A percentile compares a stretch with the other conserved stretches of the same genome.
Conservation (phyloP, 2,329 filamentous ascomycete species). For the Pyrenophora graminea region DNA sequence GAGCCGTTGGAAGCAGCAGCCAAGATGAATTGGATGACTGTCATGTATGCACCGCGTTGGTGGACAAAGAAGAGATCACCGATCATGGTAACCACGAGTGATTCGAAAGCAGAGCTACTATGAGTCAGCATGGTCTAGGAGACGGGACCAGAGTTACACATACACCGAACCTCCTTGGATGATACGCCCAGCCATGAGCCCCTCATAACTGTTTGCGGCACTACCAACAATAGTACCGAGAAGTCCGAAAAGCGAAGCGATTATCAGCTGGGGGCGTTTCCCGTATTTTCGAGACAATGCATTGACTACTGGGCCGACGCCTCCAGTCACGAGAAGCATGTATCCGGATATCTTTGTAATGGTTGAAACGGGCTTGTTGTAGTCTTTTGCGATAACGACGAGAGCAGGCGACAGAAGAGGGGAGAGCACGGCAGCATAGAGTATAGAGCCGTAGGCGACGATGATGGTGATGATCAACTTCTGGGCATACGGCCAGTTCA, state of each 20-base stretch:
- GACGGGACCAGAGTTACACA: constrained; percentile 14
- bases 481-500: constrained; percentile 42
- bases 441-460: constrained; percentile 37
- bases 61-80: constrained; percentile 46
- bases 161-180: constrained; percentile 38
- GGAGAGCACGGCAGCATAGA: constrained; percentile 40
- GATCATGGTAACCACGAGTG: constrained; percentile 42
- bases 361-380: constrained; percentile 31
- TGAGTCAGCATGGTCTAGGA: constrained; percentile 1
- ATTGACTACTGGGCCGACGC: constrained; percentile 41
- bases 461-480: constrained; percentile 42
- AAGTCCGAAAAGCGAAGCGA: constrained; percentile 37
- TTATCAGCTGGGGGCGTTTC: constrained; percentile 39
- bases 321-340: constrained; percentile 42
- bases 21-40: constrained; percentile 44
- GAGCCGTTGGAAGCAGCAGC: constrained; percentile 44
- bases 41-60: constrained; percentile 41
- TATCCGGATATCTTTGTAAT: constrained; percentile 47
- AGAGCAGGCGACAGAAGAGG: constrained; percentile 45
- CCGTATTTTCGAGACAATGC: constrained; percentile 40
- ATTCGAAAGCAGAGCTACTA: constrained; percentile 41
- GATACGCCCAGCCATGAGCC: constrained; percentile 38
- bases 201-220: constrained; percentile 34
- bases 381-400: constrained; percentile 40
- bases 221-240: constrained; percentile 37